phyloP scores from a whole-genome alignment of 129 eudicot species.

The Smallanthus sonchifolius region DNA sequence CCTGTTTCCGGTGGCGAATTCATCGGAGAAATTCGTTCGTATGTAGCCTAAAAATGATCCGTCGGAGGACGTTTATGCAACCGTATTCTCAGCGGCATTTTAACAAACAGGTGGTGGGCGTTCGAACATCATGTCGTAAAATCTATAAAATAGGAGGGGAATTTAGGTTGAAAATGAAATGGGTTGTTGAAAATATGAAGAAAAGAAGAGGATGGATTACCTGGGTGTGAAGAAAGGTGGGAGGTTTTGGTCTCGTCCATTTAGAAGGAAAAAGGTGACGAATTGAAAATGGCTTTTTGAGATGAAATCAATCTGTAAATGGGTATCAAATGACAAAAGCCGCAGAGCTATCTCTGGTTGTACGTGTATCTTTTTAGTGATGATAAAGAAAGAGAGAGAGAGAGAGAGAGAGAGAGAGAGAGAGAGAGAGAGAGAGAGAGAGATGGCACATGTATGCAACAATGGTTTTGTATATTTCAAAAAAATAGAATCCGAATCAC shows the following conservation, averaged over 20 bases:
- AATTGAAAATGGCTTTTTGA: slow-evolving; percentile 24
- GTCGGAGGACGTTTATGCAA: neutral
- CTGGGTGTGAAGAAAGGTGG: slow-evolving; percentile 53
- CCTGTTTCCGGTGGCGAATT: slow-evolving; percentile 26
- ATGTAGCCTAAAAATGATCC: slow-evolving; percentile 6
- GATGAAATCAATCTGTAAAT: slow-evolving; percentile 42
- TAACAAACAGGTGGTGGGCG: slow-evolving; percentile 12
- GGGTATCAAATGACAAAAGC: slow-evolving; percentile 21
- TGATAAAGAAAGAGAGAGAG: slow-evolving; percentile 24
- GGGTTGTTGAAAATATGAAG: neutral
- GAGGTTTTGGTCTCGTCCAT: slow-evolving; percentile 41
- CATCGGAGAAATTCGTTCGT: slow-evolving; percentile 27
- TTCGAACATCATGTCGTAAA: neutral
- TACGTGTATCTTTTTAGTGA: slow-evolving; percentile 18
- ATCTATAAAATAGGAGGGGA: slow-evolving; percentile 4
- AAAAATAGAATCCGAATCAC: slow-evolving; percentile 32
- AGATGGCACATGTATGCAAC: slow-evolving; percentile 60
- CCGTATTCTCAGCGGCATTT: neutral
- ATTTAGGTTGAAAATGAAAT: slow-evolving; percentile 7
- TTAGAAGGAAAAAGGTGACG: slow-evolving; percentile 29
- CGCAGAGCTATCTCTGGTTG: slow-evolving; percentile 12
- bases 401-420: slow-evolving; percentile 30
- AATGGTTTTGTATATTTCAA: slow-evolving; percentile 25
- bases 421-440: slow-evolving; percentile 30
- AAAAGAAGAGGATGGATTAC: slow-evolving; percentile 33